Base-by-base conservation (phyloP, 2,329 filamentous ascomycete species). In the Colletotrichum falcatum region DNA sequence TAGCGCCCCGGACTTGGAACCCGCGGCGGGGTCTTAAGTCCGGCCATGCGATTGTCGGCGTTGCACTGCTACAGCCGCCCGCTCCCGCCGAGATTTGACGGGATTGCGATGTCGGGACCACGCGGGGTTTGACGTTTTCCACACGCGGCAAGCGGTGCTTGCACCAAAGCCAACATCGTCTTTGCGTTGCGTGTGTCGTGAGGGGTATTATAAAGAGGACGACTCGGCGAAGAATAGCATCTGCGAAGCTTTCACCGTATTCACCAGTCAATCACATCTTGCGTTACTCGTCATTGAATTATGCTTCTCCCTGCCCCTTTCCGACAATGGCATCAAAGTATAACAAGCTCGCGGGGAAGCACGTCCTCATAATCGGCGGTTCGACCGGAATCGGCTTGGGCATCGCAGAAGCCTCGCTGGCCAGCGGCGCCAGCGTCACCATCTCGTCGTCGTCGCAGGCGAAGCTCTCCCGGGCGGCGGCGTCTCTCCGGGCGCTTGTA, bases 371-470 rank as follows among this genome's bases (percentile, higher is more conserved):
- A 75, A 83, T 92, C 61, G 90, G 90, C 53, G 91, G 89, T 48
- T 87, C 88, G 1, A 84, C 86, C 16, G 90, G 90, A 64, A 89
- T 92, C 51, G 90, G 90, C 46, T 88, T 85, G 73, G 84, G 81
- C 65, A 87, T 90, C 12, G 89, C 90, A 65, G 85, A 90, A 81
- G 86, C 84, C 4, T 81, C 83, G 12, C 76, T 91, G 48, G 86
- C 87, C 60, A 80, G 85, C 69, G 88, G 88, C 35, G 87, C 86
- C 55, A 77, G 77, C 20, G 86, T 92, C 20, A 85, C 83, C 49
- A 85, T 92, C 74, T 86, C 87, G n/a, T 89, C 87, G 2, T 91
- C 89, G 3, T 87, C 84, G 64, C 77, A 82, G 12, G 63, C 78
- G 37, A 86, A 85, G 56, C 78, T 92, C 46, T 75, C 84, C 39